phyloP scores from a whole-genome alignment of 2,329 filamentous ascomycete genomes.

The Phialocephala subalpina region DNA sequence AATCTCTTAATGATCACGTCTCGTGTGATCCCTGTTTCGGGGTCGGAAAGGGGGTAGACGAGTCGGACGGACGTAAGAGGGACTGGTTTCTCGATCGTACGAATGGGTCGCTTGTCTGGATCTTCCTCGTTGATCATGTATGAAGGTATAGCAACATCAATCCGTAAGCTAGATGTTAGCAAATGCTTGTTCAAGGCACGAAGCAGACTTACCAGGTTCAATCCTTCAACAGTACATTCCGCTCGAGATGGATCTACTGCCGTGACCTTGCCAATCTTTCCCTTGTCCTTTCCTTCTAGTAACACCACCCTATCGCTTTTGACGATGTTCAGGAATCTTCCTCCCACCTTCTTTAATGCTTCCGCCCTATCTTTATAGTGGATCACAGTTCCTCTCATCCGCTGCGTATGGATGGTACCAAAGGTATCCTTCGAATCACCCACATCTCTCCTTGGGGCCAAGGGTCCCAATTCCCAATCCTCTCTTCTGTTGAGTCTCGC shows the following conservation, averaged over 20 bases:
- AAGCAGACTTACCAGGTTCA: conserved; percentile 65
- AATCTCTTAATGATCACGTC: conserved; percentile 84
- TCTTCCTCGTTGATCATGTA: conserved; percentile 50
- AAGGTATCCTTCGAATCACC: conserved; percentile 64
- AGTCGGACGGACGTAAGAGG: conserved; percentile 80
- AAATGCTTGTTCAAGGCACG: not conserved
- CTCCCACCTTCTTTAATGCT: conserved; percentile 45
- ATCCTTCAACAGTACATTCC: conserved; percentile 65
- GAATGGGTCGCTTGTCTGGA: conserved; percentile 49
- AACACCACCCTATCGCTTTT: conserved; percentile 83
- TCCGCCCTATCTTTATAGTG: conserved; percentile 30
- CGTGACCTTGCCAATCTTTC: conserved; percentile 80
- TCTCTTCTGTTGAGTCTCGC: conserved; percentile 70
- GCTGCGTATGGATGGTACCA: conserved; percentile 58
- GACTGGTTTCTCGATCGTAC: conserved; percentile 62
- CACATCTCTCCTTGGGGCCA: conserved; percentile 80
- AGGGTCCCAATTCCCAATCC: conserved; percentile 79
- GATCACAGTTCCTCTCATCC: conserved; percentile 42
- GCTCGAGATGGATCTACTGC: conserved; percentile 62
- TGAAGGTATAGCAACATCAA: conserved; percentile 51
- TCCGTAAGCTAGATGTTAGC: conserved; percentile 38
- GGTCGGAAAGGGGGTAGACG: conserved; percentile 77
- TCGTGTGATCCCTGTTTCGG: conserved; percentile 66
- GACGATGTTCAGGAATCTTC: conserved; percentile 66
- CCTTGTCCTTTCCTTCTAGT: conserved; percentile 78